Percentiles rank a stretch among this genome's conserved stretches.
These are phyloP conservation scores for Penicillium sp. DNA, from an alignment of 2,329 filamentous ascomycete genomes.

Conservation along the genomic window DNA sequence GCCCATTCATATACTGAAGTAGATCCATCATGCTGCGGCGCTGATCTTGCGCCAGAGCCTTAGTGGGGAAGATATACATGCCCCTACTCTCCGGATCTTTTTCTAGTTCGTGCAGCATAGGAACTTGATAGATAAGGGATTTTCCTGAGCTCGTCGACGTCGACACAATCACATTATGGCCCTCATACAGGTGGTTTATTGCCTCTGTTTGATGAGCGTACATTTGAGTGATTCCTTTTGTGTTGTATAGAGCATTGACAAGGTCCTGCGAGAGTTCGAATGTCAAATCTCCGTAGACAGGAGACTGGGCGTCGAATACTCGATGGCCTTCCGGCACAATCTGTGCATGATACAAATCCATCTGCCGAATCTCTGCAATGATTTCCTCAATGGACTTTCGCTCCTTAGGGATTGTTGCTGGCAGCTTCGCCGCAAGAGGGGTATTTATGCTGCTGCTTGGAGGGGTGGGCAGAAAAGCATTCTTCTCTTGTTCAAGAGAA, in stretches of 20 bases:
- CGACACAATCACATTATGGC: constrained; percentile 83
- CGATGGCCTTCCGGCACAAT: constrained; percentile 92
- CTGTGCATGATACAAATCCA: constrained; percentile 86
- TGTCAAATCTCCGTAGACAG: constrained; percentile 77
- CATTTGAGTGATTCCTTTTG: constrained; percentile 77
- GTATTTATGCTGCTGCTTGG: constrained; percentile 43
- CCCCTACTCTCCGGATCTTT: constrained; percentile 73
- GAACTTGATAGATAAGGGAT: constrained; percentile 95
- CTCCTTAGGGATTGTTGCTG: constrained; percentile 73
- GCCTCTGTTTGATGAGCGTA: constrained; percentile 93
- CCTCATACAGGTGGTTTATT: constrained; percentile 80
- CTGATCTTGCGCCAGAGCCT: constrained; percentile 94
- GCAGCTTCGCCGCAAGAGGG: constrained; percentile 53
- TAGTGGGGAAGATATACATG: constrained; percentile 98
- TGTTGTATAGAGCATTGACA: constrained; percentile 95
- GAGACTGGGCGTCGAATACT: constrained; percentile 80
- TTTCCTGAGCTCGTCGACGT: constrained; percentile 97
- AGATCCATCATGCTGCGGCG: constrained; percentile 83
- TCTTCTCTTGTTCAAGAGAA: constrained; percentile 59
- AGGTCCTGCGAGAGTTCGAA: constrained; percentile 86
- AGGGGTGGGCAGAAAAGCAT: constrained; percentile 63
- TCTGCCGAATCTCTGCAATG: constrained; percentile 74
- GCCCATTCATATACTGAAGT: constrained; percentile 72
- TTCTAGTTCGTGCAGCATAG: constrained; percentile 84
- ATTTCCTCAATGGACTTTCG: constrained; percentile 81